Evolutionary conservation across 2,329 filamentous ascomycete genomes (phyloP), one percentile per base, ranked within the genome.

Genomic region (Akanthomyces muscarius): DNA sequence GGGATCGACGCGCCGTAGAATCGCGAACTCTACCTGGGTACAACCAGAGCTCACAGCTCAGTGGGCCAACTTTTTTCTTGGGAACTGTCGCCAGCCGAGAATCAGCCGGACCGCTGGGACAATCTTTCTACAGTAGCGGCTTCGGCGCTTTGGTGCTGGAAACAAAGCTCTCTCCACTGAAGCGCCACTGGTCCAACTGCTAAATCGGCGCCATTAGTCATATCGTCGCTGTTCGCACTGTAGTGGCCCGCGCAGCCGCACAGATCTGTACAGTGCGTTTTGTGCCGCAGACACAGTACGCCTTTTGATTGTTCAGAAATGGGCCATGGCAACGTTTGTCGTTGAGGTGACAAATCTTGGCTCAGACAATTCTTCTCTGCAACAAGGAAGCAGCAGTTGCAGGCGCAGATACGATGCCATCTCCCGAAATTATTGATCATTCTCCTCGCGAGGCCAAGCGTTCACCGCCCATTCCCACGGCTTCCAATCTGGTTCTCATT

Each of bases 401-500:
- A 42, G 36, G 8, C 44, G 7, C 28, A 48, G 28, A 51, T 71
- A 78, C 71, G 64, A 86, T 86, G 83, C 71, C 81, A 65, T 78
- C 78, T 45, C 67, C 74, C 42, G 77, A 81, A 65, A 79, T 86
- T 64, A 76, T 86, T 67, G 94, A 97, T 74, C 88, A 97, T 76
- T 97, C 94, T 65, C 92, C 93, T 71, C 88, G 89, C 73, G 88
- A 97, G 76, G 90, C 91, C 64, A 84, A 89, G 66, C 88, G 89
- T 59, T 88, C 88, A 36, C 81, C 87, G 59, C 87, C 88, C 42
- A 81, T 97, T 60, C 75, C 89, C 28, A 92, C 88, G 57, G 95
- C 95, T 30, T 90, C 89, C 63, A 98, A 98, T 76, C 84, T 99
- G 64, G 85, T 99, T 66, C 83, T 99, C 67, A 97, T 99, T 71